These are phyloP conservation scores for Hirsutella thompsonii DNA, from an alignment of 2,329 filamentous ascomycete species.

Conservation along the genomic window DNA sequence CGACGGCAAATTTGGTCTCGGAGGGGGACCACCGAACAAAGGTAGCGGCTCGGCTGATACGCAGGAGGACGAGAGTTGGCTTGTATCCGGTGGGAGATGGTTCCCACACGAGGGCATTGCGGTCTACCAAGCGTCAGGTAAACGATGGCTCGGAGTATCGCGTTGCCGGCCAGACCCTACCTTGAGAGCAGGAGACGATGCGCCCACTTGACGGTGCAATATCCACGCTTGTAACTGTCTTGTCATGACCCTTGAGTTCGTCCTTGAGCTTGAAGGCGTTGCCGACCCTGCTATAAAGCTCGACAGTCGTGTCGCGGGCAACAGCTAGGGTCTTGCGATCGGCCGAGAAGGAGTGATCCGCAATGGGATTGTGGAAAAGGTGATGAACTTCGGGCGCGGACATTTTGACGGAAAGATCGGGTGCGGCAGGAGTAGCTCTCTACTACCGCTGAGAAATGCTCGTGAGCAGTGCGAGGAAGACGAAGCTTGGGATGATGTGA, in stretches of 20 bases:
- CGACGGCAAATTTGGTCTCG: constrained; percentile 95
- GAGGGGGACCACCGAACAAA: constrained; percentile 96
- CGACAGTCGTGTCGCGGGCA: constrained; percentile 77
- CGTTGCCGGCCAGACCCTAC: constrained; percentile 25
- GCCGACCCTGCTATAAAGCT: constrained; percentile 69
- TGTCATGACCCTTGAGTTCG: constrained; percentile 92
- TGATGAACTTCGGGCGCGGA: constrained; percentile 83
- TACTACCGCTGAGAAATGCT: constrained; percentile 54
- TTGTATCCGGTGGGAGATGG: constrained; percentile 88
- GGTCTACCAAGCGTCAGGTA: constrained; percentile 43
- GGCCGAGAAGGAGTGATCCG: constrained; percentile 94
- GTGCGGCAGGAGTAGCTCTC: constrained; percentile 62
- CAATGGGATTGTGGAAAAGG: constrained; percentile 91
- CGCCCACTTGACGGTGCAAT: constrained; percentile 83
- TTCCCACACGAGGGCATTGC: constrained; percentile 97
- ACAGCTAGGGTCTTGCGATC: constrained; percentile 84
- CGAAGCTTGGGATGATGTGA: neutral
- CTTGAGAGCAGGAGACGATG: constrained; percentile 96
- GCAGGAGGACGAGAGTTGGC: constrained; percentile 88
- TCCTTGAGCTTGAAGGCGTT: constrained; percentile 73
- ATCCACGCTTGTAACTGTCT: constrained; percentile 90
- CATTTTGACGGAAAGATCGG: constrained; percentile 40
- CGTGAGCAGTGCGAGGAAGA: neutral
- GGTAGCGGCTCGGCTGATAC: constrained; percentile 92
- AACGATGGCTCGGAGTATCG: constrained; percentile 8